These are phyloP conservation scores for Alternaria rosae DNA, from an alignment of 2,329 filamentous ascomycete genomes.

Conservation along the genomic window DNA sequence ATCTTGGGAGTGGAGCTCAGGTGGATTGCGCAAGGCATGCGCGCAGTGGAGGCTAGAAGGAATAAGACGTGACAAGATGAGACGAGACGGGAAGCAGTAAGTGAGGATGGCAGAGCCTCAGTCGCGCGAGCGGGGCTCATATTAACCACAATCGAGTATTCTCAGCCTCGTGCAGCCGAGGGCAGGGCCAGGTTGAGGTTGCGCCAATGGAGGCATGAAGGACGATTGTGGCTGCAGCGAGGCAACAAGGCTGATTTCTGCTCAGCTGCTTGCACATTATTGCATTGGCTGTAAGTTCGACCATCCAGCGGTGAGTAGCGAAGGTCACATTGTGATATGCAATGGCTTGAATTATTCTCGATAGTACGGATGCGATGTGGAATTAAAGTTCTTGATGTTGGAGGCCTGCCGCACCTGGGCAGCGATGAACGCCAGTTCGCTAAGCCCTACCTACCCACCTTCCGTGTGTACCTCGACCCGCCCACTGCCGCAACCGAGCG, in stretches of 20 bases:
- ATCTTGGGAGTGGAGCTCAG: not conserved
- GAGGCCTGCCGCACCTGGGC: not conserved
- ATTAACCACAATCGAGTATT: too few species aligned
- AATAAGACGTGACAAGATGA: not conserved
- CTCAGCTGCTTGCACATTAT: not conserved
- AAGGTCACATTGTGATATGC: not conserved
- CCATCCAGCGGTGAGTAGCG: not conserved
- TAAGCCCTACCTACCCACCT: conserved; percentile 7
- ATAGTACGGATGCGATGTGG: not conserved
- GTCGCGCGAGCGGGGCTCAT: not conserved
- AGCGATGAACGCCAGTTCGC: conserved; percentile 2
- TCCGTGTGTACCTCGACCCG: not conserved
- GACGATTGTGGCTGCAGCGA: conserved; percentile 12
- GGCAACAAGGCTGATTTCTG: conserved; percentile 11
- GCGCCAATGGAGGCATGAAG: conserved; percentile 10
- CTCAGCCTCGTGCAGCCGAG: not conserved
- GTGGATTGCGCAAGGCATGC: not conserved
- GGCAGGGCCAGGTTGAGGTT: not conserved
- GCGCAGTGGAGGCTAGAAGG: not conserved
- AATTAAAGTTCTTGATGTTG: not conserved
- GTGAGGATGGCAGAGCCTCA: not conserved
- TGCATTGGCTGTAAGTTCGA: not conserved
- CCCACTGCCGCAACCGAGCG: not conserved
- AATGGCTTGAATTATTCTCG: not conserved
- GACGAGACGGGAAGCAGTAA: not conserved